A percentile compares a stretch with the other conserved stretches of the same genome.
Evolutionary conservation across 495 filamentous ascomycete species (phyloP).

Genomic region (Trichoderma gamsii): DNA sequence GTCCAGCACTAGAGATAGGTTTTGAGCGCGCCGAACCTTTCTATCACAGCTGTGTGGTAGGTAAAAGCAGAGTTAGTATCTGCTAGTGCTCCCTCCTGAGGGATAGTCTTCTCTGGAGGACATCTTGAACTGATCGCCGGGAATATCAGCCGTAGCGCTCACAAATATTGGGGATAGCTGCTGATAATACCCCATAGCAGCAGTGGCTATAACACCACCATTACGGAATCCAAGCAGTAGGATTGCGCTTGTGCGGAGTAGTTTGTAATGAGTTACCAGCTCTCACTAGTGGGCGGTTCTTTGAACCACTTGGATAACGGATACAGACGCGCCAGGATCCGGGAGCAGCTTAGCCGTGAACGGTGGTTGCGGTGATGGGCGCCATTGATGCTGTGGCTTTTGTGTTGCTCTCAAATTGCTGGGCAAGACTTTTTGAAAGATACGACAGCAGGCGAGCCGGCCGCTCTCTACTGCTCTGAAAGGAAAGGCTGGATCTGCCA

Average conservation of each 20-base stretch:
- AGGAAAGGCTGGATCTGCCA: background rate
- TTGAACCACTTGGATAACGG: background rate
- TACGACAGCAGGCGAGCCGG: background rate
- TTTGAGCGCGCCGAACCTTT: background rate
- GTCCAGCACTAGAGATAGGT: background rate
- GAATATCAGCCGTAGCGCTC: background rate
- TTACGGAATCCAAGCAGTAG: background rate
- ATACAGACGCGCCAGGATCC: background rate
- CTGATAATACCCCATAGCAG: background rate
- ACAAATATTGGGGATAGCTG: background rate
- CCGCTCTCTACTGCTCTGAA: background rate
- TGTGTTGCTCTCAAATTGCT: background rate
- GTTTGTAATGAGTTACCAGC: background rate
- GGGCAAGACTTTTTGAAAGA: background rate
- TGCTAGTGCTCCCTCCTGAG: background rate
- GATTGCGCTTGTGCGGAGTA: background rate
- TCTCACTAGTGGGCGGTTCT: background rate
- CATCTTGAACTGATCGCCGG: background rate
- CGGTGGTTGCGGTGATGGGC: slow-evolving; percentile 1
- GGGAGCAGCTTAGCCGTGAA: slow-evolving; percentile 3
- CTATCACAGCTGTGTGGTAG: background rate
- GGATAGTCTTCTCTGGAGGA: background rate
- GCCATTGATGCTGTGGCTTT: background rate
- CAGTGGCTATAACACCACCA: background rate
- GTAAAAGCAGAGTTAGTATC: background rate